A percentile compares a stretch with the other conserved stretches of the same genome.
Conservation (phyloP, 2,329 filamentous ascomycete species). For the Cyphellophora europaea region DNA sequence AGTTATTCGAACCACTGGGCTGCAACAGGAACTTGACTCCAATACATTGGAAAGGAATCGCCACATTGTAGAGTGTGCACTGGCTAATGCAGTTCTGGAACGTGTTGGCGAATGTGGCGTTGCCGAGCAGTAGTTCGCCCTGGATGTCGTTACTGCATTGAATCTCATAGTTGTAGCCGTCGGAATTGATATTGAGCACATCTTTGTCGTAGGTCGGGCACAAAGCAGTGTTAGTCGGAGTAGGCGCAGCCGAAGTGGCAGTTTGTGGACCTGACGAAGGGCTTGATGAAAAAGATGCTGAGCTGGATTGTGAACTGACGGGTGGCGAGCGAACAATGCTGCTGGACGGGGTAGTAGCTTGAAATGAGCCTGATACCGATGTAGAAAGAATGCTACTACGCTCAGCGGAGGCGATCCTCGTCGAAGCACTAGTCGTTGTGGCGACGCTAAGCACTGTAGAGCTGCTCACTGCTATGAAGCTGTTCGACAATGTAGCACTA, state of each 20-base stretch:
- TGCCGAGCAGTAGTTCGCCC: conserved; percentile 7
- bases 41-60: conserved; percentile 12
- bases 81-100: conserved; percentile 9
- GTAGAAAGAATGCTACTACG: neutral
- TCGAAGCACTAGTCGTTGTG: no score
- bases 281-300: neutral
- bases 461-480: no score
- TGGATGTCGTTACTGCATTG: conserved; percentile 10
- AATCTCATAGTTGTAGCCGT: conserved; percentile 13
- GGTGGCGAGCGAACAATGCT: conserved; percentile 1
- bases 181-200: conserved; percentile 12
- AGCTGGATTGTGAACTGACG: conserved; percentile 3
- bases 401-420: neutral
- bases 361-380: neutral
- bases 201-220: conserved; percentile 13
- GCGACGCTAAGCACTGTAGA: no score
- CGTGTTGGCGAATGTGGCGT: conserved; percentile 6
- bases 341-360: neutral
- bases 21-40: conserved; percentile 10
- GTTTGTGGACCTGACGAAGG: no score
- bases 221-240: conserved; percentile 7
- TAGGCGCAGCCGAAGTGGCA: no score
- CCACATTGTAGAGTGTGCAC: conserved; percentile 14
- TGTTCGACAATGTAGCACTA: no score
- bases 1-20: conserved; percentile 6